Conservation (phyloP, 2,329 filamentous ascomycete genomes). For the Dissoconium aciculare region DNA sequence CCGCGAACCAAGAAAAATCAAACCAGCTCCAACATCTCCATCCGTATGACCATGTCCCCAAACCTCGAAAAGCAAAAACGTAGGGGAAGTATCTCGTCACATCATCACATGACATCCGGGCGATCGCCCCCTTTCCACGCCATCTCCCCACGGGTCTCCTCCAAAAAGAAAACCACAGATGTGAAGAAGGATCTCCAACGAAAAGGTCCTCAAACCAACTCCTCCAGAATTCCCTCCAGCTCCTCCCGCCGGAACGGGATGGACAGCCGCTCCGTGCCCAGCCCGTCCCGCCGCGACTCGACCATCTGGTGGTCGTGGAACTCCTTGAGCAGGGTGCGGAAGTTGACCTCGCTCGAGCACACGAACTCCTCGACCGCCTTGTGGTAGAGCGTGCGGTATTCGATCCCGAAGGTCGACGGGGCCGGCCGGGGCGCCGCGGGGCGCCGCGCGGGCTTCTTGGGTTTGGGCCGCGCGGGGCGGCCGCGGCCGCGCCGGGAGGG, state of each 20-base stretch:
- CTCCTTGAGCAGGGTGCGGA: constrained; percentile 86
- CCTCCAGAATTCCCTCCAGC: constrained; percentile 75
- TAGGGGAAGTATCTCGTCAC: too few relatives aligned
- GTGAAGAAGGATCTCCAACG: too few relatives aligned
- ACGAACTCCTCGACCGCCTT: constrained; percentile 96
- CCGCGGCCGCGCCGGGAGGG: constrained; percentile 16
- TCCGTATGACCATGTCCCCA: too few relatives aligned
- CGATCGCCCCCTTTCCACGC: too few relatives aligned
- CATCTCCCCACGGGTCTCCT: too few relatives aligned
- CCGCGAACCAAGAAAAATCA: too few relatives aligned
- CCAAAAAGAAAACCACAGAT: too few relatives aligned
- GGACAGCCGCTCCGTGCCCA: constrained; percentile 72
- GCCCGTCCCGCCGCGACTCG: constrained; percentile 67
- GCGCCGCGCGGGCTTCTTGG: constrained; percentile 6
- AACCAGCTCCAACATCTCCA: too few relatives aligned
- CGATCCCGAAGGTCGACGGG: constrained; percentile 45
- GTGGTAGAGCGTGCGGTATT: constrained; percentile 83
- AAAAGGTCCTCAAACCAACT: too few relatives aligned
- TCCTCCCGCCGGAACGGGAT: constrained; percentile 80
- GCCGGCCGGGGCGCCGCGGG: constrained; percentile 5
- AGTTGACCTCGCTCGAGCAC: constrained; percentile 90
- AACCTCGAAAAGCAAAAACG: too few relatives aligned
- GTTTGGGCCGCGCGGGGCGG: constrained; percentile 7
- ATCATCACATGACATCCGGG: too few relatives aligned
- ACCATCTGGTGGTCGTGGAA: constrained; percentile 98